Evolutionary conservation across 116 monocot species (phyloP), one percentile per base, ranked within the genome.

Genomic region (Phalaenopsis hybrid): DNA sequence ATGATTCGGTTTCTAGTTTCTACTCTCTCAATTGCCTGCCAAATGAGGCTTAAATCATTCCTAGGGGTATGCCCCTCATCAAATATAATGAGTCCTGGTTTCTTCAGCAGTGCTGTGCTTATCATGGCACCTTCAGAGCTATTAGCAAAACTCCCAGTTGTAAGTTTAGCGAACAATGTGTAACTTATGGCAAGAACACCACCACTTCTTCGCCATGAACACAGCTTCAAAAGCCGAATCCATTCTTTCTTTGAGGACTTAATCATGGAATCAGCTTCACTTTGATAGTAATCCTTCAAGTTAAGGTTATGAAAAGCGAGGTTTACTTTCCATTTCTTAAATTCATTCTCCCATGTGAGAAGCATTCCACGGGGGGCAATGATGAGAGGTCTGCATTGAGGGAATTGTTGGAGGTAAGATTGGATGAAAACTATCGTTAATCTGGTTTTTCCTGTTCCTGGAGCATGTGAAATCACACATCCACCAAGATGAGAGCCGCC

Each of bases 11-110:
- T 82, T 59, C 0, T 82, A 85, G 12, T 92, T 86, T 51, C 88
- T 85, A 93, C 83, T 21, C 84, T 89, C 41, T 83, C 83, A 49
- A 96, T 13, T 13, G 84, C 82, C 31, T 90, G 85, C 92, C 92
- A 92, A 15, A 93, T 82, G 11, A 75, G 81, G 86, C 88, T 90
- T 4, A 72, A 80, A 12, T 86, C 85, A 77, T 93, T 96, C 70
- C 96, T 87, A 0, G 96, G 90, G 57, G 88, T 92, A 78, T 96
- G 96, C 13, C 96, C 93, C 82, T 96, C 96, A 51, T 96, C 96
- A 51, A 93, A 83, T 25, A 96, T 84, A 51, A 96, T 82, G 49
- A 96, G 81, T 6, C 86, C 86, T 31, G 95, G 91, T 65, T 82
- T 88, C 78, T 93, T 90, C 43, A 87, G 80, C 4, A 95, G 86